Base-by-base conservation (phyloP, 805 yeast species). In the Candida hungchunana region DNA sequence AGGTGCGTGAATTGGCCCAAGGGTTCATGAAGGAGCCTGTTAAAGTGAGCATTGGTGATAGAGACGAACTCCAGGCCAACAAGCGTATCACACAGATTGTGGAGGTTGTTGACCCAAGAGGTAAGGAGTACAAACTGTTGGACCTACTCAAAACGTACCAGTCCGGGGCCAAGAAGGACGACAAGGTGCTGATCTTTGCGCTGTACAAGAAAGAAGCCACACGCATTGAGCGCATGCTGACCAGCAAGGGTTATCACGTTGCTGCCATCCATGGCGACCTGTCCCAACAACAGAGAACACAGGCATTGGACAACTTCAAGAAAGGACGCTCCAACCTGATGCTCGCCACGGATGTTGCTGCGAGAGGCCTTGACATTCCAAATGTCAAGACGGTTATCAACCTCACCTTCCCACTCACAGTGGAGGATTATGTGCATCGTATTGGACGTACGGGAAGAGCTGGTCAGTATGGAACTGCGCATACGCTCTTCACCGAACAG, bases 391-490 rank as follows among this genome's bases (percentile, higher is more conserved):
- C 87, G 14, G 97, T 90, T 26, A 87, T 90, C 60, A 90, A 90
- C 60, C 71, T 90, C 60, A 89, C 97, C 6, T 90, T 90, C 79
- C 98, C 98, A 31, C 73, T 89, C 52, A 89, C 97, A 1, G 93
- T 86, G 9, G 97, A 90, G 63, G 97, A 90, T 64, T 90, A 90
- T 56, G 97, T 90, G 24, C 97, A 90, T 61, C 77, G 97, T 65
- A 90, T 90, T 50, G 97, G 97, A 44, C 83, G 97, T 71, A 90
- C 97, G 7, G 97, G 97, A 43, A 80, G 97, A 66, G 98, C 97
- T 12, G 97, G 97, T 26, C 85, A 82, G 62, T 72, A 88, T 1
- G 99, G 99, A 56, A 77, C 79, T 45, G 95, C 99, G 12, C 94
- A 89, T 59, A 90, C 99, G 2, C 69, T 93, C 30, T 93, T 93